Conservation (phyloP, 495 filamentous ascomycete genomes). For the Cudoniella acicularis region DNA sequence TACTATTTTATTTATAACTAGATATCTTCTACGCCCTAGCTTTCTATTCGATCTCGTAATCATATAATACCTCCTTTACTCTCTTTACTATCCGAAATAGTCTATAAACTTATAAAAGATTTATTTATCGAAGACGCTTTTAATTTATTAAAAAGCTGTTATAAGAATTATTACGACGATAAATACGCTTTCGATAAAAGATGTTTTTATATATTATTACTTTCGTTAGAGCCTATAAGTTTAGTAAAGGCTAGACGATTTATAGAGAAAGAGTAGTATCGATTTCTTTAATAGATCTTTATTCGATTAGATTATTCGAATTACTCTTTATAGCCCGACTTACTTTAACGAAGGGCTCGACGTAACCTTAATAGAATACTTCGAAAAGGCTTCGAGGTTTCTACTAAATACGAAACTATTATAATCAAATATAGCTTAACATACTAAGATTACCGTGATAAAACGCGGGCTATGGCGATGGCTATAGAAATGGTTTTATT, state of each 20-base stretch:
- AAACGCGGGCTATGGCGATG: not conserved
- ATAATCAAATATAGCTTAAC: not conserved
- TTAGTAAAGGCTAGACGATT: not conserved
- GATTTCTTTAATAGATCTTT: not conserved
- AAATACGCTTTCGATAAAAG: constrained; percentile 2
- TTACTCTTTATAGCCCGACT: not conserved
- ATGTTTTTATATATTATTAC: not conserved
- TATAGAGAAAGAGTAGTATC: not conserved
- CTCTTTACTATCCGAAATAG: constrained; percentile 1
- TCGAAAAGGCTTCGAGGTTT: not conserved
- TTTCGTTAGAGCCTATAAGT: not conserved
- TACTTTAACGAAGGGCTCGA: not conserved
- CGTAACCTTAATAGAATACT: not conserved
- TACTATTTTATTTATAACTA: too few species aligned
- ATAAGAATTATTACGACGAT: not conserved
- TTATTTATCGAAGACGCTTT: constrained; percentile 1
- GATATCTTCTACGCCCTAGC: too few species aligned
- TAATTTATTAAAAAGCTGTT: constrained; percentile 1
- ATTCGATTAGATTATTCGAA: constrained; percentile 1
- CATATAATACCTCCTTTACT: too few species aligned
- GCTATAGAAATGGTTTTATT: not conserved
- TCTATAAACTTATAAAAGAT: constrained; percentile 5
- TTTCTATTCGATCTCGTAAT: too few species aligned
- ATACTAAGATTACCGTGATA: not conserved
- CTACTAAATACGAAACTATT: not conserved